These are phyloP conservation scores for Rhododendron vialii DNA, from an alignment of 148 eudicot species.

Conservation along the genomic window DNA sequence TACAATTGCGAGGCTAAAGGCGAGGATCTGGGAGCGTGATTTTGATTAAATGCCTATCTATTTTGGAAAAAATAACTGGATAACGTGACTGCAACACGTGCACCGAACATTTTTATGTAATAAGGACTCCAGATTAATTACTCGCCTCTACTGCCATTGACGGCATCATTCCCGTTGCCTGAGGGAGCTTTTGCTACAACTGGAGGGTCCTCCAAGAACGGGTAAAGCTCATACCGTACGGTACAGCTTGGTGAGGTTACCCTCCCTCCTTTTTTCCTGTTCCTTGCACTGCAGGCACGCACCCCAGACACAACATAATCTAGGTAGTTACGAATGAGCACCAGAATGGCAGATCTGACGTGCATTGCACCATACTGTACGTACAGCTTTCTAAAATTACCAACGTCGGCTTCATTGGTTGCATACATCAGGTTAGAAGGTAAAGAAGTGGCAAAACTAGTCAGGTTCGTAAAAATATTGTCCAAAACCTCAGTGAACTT, in stretches of 20 bases:
- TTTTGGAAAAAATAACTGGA: no score
- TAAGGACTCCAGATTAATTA: neutral
- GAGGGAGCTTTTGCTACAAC: neutral
- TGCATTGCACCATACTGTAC: slow-evolving; percentile 15
- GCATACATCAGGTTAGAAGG: neutral
- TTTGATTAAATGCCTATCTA: no score
- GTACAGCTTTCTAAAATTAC: neutral
- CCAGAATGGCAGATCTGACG: slow-evolving; percentile 12
- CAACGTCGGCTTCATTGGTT: neutral
- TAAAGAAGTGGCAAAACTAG: no score
- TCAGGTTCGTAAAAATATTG: no score
- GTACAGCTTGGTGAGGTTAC: slow-evolving; percentile 20
- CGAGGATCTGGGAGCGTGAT: no score
- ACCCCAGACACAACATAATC: neutral
- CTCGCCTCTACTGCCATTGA: neutral
- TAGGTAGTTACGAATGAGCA: neutral
- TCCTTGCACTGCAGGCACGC: neutral
- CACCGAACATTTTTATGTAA: no score
- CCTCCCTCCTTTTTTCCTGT: slow-evolving; percentile 2
- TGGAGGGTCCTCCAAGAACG: neutral
- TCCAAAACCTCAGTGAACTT: neutral
- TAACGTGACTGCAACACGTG: no score
- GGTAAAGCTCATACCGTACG: slow-evolving; percentile 16
- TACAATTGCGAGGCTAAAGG: no score
- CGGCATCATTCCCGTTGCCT: neutral